Percentiles rank a stretch among this genome's conserved stretches.
phyloP scores from a whole-genome alignment of 1,139 yeast species.

The Pichiaceae sp. region DNA sequence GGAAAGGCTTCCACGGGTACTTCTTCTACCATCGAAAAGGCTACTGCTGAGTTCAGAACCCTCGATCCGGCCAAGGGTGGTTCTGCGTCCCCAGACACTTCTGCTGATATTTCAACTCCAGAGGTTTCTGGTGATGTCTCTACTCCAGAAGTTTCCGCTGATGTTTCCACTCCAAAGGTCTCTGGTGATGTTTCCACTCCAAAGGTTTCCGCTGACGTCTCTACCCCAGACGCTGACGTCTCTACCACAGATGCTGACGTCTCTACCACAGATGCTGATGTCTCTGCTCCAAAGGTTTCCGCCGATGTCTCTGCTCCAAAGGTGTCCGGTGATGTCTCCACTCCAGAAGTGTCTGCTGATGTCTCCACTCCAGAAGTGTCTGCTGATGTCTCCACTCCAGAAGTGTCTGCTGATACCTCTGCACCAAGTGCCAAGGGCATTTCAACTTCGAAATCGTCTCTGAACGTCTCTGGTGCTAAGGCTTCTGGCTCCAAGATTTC shows the following conservation, averaged over 20 bases:
- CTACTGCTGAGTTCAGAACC: too few relatives aligned
- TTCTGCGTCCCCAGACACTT: too few relatives aligned
- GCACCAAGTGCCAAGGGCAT: too few relatives aligned
- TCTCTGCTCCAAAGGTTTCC: not conserved
- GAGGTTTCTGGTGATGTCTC: not conserved
- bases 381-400: not conserved
- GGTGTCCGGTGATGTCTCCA: not conserved
- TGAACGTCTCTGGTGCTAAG: too few relatives aligned
- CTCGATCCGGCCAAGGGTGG: too few relatives aligned
- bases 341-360: not conserved
- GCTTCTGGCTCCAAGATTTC: not conserved
- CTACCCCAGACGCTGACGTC: not conserved
- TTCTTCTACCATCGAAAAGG: too few relatives aligned
- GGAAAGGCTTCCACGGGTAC: too few relatives aligned
- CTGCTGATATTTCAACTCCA: not conserved
- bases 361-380: not conserved
- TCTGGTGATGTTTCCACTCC: not conserved
- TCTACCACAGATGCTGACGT: not conserved
- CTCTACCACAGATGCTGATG: not conserved
- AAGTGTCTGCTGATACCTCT: not conserved
- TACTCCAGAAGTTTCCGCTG: not conserved
- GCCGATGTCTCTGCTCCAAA: not conserved
- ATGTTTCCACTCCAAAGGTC: not conserved
- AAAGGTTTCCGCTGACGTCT: not conserved
- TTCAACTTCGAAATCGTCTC: not conserved